These are phyloP conservation scores for Globisporangium paddicum DNA, from an alignment of 352 stramenopile genomes.

Conservation along the genomic window DNA sequence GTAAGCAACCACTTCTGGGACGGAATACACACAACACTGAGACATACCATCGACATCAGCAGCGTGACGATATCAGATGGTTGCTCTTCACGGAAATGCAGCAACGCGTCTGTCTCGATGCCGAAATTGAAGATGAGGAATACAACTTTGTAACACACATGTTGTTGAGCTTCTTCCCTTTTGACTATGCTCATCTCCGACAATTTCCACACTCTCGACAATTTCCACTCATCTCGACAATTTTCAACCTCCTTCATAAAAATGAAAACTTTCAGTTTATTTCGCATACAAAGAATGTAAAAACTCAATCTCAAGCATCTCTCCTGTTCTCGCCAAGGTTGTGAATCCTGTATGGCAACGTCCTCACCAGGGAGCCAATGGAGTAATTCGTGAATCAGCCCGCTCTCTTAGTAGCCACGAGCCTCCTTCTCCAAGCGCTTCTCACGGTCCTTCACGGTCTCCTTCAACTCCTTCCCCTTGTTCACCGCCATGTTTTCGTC, in stretches of 20 bases:
- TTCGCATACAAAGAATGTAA: not conserved
- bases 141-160: not conserved
- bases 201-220: not conserved
- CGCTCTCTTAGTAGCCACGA: not conserved
- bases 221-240: not conserved
- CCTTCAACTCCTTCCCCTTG: not conserved
- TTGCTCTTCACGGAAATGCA: no score
- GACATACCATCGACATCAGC: not conserved
- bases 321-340: not conserved
- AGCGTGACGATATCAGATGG: not conserved
- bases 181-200: no score
- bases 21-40: constrained; percentile 2
- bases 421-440: constrained; percentile 8
- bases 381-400: no score
- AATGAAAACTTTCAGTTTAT: not conserved
- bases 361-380: no score
- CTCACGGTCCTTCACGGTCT: constrained; percentile 22
- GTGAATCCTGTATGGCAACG: not conserved
- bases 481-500: constrained; percentile 8
- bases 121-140: not conserved
- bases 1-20: constrained; percentile 25
- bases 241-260: not conserved
- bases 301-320: not conserved
- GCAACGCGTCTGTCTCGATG: no score
- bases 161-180: not conserved